phyloP scores from a whole-genome alignment of 2,329 filamentous ascomycete species.

The Cadophora malorum region DNA sequence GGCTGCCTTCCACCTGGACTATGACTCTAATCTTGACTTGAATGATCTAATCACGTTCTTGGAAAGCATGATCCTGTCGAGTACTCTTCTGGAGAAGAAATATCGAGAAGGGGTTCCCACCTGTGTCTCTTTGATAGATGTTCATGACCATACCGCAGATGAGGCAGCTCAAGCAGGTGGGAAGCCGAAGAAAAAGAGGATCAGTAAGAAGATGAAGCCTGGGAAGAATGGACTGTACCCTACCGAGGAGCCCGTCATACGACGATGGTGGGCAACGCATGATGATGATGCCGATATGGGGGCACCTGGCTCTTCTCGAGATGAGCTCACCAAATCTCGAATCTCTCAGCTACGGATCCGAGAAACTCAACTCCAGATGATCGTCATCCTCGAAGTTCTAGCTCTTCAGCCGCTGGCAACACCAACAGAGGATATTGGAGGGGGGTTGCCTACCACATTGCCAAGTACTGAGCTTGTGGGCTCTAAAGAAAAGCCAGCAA shows the following conservation, averaged over 20 bases:
- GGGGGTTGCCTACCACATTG: slow-evolving; percentile 39
- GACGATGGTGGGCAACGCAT: slow-evolving; percentile 73
- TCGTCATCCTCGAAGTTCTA: slow-evolving; percentile 77
- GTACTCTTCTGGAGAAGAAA: slow-evolving; percentile 77
- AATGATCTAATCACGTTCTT: slow-evolving; percentile 71
- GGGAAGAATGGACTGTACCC: slow-evolving; percentile 74
- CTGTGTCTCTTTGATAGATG: slow-evolving; percentile 61
- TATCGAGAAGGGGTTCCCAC: slow-evolving; percentile 74
- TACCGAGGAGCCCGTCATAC: slow-evolving; percentile 67
- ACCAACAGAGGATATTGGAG: slow-evolving; percentile 45
- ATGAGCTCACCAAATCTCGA: slow-evolving; percentile 63
- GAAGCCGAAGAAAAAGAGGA: slow-evolving; percentile 55
- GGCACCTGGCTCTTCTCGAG: slow-evolving; percentile 51
- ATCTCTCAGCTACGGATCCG: slow-evolving; percentile 72
- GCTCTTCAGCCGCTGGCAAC: slow-evolving; percentile 66
- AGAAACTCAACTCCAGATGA: slow-evolving; percentile 82
- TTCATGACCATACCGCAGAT: slow-evolving; percentile 57
- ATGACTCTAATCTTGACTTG: slow-evolving; percentile 65
- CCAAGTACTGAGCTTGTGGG: slow-evolving; percentile 37
- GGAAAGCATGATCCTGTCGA: slow-evolving; percentile 70
- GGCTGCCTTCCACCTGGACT: slow-evolving; percentile 70
- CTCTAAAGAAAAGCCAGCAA: slow-evolving; percentile 37
- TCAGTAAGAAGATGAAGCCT: slow-evolving; percentile 68
- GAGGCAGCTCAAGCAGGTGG: slow-evolving; percentile 53
- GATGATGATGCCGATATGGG: slow-evolving; percentile 58